phyloP scores from a whole-genome alignment of 306 rosid species.

The Astragalus membranaceus region DNA sequence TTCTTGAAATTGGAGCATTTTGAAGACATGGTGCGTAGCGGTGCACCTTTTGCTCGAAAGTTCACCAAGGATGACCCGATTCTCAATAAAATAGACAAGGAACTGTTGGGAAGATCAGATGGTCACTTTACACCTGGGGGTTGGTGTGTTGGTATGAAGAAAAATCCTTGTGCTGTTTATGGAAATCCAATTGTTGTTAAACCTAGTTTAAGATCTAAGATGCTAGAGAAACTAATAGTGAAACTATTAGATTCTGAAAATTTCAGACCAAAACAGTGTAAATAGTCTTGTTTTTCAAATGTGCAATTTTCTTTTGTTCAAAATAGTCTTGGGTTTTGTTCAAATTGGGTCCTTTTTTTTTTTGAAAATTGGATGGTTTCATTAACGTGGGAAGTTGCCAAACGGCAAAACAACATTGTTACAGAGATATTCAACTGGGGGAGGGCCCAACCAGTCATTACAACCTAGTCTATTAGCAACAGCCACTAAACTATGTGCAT shows the following conservation, averaged over 20 bases:
- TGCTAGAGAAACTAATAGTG: constrained; percentile 67
- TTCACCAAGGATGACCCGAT: constrained; percentile 58
- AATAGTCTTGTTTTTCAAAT: constrained; percentile 27
- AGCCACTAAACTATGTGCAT: too few relatives aligned
- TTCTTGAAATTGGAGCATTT: constrained; percentile 52
- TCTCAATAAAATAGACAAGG: constrained; percentile 59
- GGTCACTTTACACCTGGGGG: constrained; percentile 63
- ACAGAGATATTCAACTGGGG: too few relatives aligned
- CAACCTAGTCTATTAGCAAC: too few relatives aligned
- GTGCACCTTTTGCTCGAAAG: constrained; percentile 67
- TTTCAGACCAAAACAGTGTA: constrained; percentile 83
- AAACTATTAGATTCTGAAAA: constrained; percentile 62
- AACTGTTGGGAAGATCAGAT: constrained; percentile 46
- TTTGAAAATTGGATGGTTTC: too few relatives aligned
- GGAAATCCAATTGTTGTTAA: constrained; percentile 54
- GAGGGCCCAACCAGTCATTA: too few relatives aligned
- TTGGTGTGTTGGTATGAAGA: constrained; percentile 57
- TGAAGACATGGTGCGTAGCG: constrained; percentile 57
- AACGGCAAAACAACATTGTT: too few relatives aligned
- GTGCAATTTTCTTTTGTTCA: background rate
- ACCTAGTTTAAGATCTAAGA: constrained; percentile 55
- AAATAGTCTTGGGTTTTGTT: background rate
- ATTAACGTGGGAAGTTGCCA: too few relatives aligned
- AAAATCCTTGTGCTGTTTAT: constrained; percentile 44
- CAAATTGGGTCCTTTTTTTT: too few relatives aligned